phyloP scores from a whole-genome alignment of 1,284 basidiomycete genomes.

The Apiotrichum gamsii region DNA sequence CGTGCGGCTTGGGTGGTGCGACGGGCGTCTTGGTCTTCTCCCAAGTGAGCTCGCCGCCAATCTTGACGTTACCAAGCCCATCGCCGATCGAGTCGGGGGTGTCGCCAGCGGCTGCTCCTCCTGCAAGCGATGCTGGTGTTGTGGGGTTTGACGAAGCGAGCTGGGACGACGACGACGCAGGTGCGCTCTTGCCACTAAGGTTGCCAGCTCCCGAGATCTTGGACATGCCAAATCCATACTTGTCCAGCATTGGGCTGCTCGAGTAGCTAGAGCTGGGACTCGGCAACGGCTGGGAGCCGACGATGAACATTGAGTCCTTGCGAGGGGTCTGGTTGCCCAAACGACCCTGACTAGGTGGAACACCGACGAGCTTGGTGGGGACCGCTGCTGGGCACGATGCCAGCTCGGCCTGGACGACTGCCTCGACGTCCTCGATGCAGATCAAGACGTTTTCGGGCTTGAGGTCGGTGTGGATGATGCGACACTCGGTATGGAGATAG shows the following conservation, averaged over 20 bases:
- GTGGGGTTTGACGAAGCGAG: too few species aligned
- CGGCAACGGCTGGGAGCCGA: constrained; percentile 87
- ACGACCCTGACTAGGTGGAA: constrained; percentile 87
- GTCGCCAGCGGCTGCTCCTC: constrained; percentile 35
- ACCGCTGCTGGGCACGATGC: constrained; percentile 55
- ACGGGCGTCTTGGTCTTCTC: constrained; percentile 52
- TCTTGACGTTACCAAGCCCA: constrained; percentile 60
- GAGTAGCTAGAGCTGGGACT: constrained; percentile 66
- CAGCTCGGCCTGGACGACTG: constrained; percentile 82
- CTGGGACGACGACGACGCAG: constrained; percentile 5
- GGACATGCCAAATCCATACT: constrained; percentile 88
- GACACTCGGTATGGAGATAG: constrained; percentile 95
- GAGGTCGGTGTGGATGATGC: constrained; percentile 91
- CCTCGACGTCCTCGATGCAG: constrained; percentile 93
- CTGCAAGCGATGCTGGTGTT: background rate
- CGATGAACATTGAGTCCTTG: constrained; percentile 81
- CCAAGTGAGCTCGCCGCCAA: constrained; percentile 54
- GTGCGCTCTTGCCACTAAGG: constrained; percentile 22
- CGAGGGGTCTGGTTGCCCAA: constrained; percentile 97
- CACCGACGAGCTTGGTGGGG: constrained; percentile 80
- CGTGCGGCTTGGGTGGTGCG: constrained; percentile 47
- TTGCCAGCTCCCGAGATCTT: constrained; percentile 48
- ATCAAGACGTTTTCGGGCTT: constrained; percentile 99
- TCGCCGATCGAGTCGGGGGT: constrained; percentile 54
- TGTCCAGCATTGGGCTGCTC: constrained; percentile 75